A percentile compares a stretch with the other conserved stretches of the same genome.
Conservation (phyloP, 2,329 filamentous ascomycete genomes). For the Bisporella sp. region DNA sequence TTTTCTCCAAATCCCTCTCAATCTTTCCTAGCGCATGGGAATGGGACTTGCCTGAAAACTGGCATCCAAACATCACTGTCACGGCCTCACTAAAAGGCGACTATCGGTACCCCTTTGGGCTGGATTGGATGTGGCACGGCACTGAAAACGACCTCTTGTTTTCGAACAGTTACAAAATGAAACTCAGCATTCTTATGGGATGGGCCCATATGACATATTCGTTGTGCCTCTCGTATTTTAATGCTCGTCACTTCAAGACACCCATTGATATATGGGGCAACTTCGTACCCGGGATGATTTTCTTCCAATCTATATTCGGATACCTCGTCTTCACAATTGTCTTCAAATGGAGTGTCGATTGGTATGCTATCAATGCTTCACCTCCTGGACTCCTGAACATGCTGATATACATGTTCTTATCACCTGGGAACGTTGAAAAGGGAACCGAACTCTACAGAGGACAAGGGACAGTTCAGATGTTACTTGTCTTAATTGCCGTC, state of each 20-base stretch:
- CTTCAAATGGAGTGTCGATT: constrained; percentile 95
- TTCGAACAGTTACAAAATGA: constrained; percentile 99
- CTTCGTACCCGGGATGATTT: constrained; percentile 97
- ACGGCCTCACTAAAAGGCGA: constrained; percentile 57
- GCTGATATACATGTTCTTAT: constrained; percentile 99
- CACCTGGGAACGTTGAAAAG: constrained; percentile 62
- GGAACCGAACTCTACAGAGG: constrained; percentile 65
- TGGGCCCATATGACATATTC: constrained; percentile 99
- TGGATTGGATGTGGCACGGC: constrained; percentile 96
- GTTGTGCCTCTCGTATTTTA: constrained; percentile 84
- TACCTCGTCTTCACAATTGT: constrained; percentile 91
- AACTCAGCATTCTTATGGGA: constrained; percentile 94
- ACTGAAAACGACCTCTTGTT: constrained; percentile 94
- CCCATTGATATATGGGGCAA: constrained; percentile 96
- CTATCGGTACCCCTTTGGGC: constrained; percentile 90
- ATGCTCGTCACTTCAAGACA: constrained; percentile 89
- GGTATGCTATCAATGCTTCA: constrained; percentile 54
- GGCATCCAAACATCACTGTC: constrained; percentile 57
- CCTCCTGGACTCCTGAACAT: constrained; percentile 94
- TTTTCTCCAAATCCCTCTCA: constrained; percentile 89
- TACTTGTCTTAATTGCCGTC: constrained; percentile 76
- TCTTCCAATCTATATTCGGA: constrained; percentile 98
- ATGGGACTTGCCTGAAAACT: constrained; percentile 55
- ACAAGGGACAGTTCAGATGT: constrained; percentile 68
- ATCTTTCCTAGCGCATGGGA: constrained; percentile 88